Conservation (phyloP, 1,284 basidiomycete genomes). For the Paramarasmius palmivorus region DNA sequence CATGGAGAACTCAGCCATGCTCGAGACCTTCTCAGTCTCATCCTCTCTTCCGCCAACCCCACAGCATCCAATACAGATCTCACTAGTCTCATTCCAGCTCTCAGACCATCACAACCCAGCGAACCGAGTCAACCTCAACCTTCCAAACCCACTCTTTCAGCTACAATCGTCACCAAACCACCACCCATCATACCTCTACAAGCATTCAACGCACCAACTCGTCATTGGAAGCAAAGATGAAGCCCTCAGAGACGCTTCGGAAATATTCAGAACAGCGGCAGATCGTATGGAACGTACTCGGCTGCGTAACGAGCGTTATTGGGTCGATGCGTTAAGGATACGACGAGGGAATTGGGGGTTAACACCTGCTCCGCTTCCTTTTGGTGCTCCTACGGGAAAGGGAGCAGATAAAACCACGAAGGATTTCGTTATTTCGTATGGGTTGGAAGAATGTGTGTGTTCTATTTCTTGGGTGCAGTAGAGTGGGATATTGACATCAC, state of each 20-base stretch:
- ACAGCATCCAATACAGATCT: constrained; percentile 21
- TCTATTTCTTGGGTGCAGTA: neutral
- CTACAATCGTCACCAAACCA: constrained; percentile 65
- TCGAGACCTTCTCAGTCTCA: constrained; percentile 62
- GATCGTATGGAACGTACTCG: constrained; percentile 65
- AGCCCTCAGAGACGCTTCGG: constrained; percentile 68
- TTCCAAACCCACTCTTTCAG: constrained; percentile 45
- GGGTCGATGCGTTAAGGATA: constrained; percentile 76
- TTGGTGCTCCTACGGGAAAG: constrained; percentile 66
- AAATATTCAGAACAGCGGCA: constrained; percentile 68
- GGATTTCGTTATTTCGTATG: constrained; percentile 77
- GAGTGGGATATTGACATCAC: no score
- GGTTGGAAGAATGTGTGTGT: constrained; percentile 73
- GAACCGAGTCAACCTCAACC: constrained; percentile 24
- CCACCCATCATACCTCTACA: constrained; percentile 66
- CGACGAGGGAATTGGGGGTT: constrained; percentile 75
- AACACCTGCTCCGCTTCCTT: constrained; percentile 72
- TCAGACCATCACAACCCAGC: constrained; percentile 22
- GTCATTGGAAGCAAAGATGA: constrained; percentile 76
- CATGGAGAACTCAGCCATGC: constrained; percentile 78
- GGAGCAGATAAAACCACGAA: constrained; percentile 75
- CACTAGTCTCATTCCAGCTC: constrained; percentile 22
- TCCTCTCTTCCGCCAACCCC: constrained; percentile 41
- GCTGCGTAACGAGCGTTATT: constrained; percentile 66
- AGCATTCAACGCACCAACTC: constrained; percentile 73